Conservation (phyloP, 2,329 filamentous ascomycete genomes). For the Microcera coccophila region DNA sequence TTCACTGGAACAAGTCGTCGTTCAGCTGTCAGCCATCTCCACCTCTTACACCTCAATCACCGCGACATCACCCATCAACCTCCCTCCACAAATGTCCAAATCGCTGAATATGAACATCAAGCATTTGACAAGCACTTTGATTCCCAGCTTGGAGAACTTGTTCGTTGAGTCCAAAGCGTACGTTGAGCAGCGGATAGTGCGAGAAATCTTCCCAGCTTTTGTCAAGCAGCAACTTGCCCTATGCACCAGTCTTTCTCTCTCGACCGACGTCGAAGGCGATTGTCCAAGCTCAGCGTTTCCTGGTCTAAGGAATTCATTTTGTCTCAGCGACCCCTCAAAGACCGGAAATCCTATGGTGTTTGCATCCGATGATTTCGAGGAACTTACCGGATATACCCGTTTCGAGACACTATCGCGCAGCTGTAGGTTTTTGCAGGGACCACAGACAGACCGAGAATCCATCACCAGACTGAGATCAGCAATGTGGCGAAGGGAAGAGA, state of each 20-base stretch:
- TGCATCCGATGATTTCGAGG: constrained; percentile 49
- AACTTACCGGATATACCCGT: constrained; percentile 47
- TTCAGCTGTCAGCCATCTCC: constrained; percentile 37
- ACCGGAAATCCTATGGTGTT: constrained; percentile 49
- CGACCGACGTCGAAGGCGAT: constrained; percentile 32
- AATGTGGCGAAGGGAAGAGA: constrained; percentile 41
- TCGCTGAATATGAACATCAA: constrained; percentile 45
- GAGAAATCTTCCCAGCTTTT: constrained; percentile 49
- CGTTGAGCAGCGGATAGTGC: constrained; percentile 42
- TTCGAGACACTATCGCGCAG: constrained; percentile 47
- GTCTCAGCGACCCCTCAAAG: constrained; percentile 49
- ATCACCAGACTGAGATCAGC: constrained; percentile 40
- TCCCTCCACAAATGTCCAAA: constrained; percentile 39
- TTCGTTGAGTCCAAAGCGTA: constrained; percentile 42
- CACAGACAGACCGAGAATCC: constrained; percentile 41
- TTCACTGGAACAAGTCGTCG: constrained; percentile 42
- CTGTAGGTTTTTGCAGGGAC: constrained; percentile 48
- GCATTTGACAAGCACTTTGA: constrained; percentile 39
- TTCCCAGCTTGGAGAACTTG: constrained; percentile 45
- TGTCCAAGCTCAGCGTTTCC: constrained; percentile 38
- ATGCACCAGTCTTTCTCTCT: constrained; percentile 43
- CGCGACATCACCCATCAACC: constrained; percentile 37
- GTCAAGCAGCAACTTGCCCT: constrained; percentile 49
- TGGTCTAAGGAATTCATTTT: constrained; percentile 57
- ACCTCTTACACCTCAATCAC: constrained; percentile 44